Conservation (phyloP, 202 grass and related monocot species). For the Brachypodium distachyon region DNA sequence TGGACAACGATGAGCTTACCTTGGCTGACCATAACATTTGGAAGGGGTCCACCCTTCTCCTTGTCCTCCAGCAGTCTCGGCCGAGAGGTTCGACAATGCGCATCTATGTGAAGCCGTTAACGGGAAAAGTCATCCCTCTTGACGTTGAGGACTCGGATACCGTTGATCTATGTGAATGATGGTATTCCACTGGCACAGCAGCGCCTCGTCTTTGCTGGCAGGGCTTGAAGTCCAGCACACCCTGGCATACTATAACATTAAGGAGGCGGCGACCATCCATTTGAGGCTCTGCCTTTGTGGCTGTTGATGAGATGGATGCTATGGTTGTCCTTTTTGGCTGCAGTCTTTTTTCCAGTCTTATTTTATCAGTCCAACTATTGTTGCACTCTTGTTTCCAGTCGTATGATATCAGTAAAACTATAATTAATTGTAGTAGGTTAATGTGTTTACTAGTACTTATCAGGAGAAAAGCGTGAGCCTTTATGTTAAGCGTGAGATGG, state of each 20-base stretch:
- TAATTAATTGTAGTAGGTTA: no score
- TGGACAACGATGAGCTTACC: not conserved
- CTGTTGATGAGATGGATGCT: not conserved
- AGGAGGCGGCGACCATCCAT: not conserved
- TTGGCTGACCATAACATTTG: not conserved
- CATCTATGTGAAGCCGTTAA: not conserved
- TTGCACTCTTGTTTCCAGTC: no score
- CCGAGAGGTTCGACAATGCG: not conserved
- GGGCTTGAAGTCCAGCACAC: not conserved
- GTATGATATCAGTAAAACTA: no score
- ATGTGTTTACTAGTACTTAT: no score
- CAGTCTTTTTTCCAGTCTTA: not conserved
- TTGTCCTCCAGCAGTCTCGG: not conserved
- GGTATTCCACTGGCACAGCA: not conserved
- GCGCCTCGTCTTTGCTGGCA: not conserved
- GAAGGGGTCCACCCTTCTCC: not conserved
- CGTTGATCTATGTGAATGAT: not conserved
- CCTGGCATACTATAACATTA: not conserved
- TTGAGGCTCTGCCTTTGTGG: not conserved
- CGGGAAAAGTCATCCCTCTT: not conserved
- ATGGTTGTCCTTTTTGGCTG: not conserved
- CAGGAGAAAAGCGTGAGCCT: no score
- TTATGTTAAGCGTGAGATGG: no score
- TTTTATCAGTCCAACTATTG: not conserved
- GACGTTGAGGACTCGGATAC: not conserved